These are phyloP conservation scores for Microcyclosporella mali DNA, from an alignment of 2,329 filamentous ascomycete species.

Conservation along the genomic window DNA sequence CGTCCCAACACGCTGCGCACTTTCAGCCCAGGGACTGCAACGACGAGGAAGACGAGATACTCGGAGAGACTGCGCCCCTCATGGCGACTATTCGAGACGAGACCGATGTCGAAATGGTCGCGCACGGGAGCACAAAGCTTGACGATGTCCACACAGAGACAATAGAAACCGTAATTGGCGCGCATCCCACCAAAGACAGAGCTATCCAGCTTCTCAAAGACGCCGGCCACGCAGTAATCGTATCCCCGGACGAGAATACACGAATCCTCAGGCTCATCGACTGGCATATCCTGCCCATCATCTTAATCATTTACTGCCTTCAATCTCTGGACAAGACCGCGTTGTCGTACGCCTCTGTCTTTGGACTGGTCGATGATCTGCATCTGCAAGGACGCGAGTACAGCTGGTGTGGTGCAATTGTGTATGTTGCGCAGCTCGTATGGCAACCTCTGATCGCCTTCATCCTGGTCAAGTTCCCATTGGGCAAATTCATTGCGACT, in stretches of 20 bases:
- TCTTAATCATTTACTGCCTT: constrained; percentile 57
- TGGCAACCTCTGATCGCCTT: constrained; percentile 49
- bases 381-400: constrained; percentile 50
- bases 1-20: no score
- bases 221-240: constrained; percentile 40
- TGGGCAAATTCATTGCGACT: constrained; percentile 53
- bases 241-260: constrained; percentile 49
- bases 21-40: no score
- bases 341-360: constrained; percentile 56
- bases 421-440: constrained; percentile 51
- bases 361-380: constrained; percentile 56
- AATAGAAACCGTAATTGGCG: constrained; percentile 13
- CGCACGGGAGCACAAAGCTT: constrained; percentile 18
- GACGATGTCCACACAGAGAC: constrained; percentile 17
- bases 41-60: neutral
- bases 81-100: constrained; percentile 15
- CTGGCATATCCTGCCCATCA: constrained; percentile 46
- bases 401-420: constrained; percentile 47
- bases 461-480: constrained; percentile 54
- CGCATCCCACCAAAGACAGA: constrained; percentile 36
- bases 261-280: constrained; percentile 49
- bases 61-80: constrained; percentile 3
- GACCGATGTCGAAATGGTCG: constrained; percentile 18
- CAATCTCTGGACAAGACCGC: constrained; percentile 60
- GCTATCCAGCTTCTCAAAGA: constrained; percentile 46